Percentiles rank a stretch among this genome's conserved stretches.
These are phyloP conservation scores for Sporisorium iseilematis-ciliati DNA, from an alignment of 1,284 basidiomycete species.

Conservation along the genomic window DNA sequence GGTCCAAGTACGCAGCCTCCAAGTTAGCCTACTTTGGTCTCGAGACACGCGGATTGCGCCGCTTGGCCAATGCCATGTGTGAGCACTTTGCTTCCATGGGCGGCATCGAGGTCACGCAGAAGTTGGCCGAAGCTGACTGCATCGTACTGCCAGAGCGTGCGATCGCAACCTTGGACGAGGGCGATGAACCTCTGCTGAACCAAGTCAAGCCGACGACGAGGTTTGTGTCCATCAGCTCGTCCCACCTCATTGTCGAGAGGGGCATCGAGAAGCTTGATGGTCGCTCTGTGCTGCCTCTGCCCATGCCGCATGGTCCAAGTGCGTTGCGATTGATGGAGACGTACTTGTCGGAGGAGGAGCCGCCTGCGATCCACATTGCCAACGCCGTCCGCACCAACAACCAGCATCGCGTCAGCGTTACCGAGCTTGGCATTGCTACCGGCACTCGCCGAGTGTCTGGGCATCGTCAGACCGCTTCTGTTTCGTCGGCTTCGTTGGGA, in stretches of 20 bases:
- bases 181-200: conserved; percentile 14
- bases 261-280: conserved; percentile 30
- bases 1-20: conserved; percentile 21
- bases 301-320: conserved; percentile 54
- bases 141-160: conserved; percentile 34
- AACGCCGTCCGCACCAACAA: conserved; percentile 10
- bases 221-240: conserved; percentile 32
- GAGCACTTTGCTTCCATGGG: conserved; percentile 34
- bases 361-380: conserved; percentile 31
- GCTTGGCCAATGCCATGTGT: conserved; percentile 34
- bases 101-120: conserved; percentile 29
- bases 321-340: conserved; percentile 45
- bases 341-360: conserved; percentile 44
- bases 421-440: conserved; percentile 12
- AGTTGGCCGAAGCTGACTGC: conserved; percentile 42
- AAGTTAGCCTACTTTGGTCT: conserved; percentile 37
- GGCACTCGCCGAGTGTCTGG: conserved; percentile 13
- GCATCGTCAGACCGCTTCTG: conserved; percentile 6
- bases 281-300: conserved; percentile 37
- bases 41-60: conserved; percentile 39
- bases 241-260: conserved; percentile 16
- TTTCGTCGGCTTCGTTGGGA: neutral
- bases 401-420: conserved; percentile 21
- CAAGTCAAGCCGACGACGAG: conserved; percentile 28
- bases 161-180: conserved; percentile 14